phyloP scores from a whole-genome alignment of 345 rosid genomes.

The Psidium friedrichsthalianum region DNA sequence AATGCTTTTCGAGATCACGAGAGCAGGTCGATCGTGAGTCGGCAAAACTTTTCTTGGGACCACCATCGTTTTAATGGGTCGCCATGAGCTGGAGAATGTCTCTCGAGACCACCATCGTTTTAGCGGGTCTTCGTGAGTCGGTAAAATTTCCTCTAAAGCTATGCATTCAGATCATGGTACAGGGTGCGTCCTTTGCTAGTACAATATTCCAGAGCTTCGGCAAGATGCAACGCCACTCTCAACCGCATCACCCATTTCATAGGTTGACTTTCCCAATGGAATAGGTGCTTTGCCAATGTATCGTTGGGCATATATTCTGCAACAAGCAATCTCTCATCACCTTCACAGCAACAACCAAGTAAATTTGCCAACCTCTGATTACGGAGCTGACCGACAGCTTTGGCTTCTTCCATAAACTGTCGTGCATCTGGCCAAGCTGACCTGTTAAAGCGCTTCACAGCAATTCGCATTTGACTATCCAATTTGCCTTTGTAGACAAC shows the following conservation, averaged over 20 bases:
- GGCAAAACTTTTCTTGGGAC: no score
- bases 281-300: slow-evolving; percentile 91
- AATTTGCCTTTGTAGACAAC: slow-evolving; percentile 83
- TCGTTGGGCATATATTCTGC: slow-evolving; percentile 88
- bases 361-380: slow-evolving; percentile 68
- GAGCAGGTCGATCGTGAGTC: no score
- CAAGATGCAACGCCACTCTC: slow-evolving; percentile 86
- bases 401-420: slow-evolving; percentile 91
- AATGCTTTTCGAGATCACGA: no score
- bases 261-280: slow-evolving; percentile 93
- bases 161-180: slow-evolving; percentile 94
- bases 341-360: slow-evolving; percentile 85
- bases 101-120: no score
- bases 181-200: slow-evolving; percentile 70
- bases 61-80: no score
- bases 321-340: slow-evolving; percentile 87
- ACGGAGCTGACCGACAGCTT: slow-evolving; percentile 79
- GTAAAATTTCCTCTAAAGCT: no score
- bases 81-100: no score
- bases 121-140: no score
- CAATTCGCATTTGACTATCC: slow-evolving; percentile 65
- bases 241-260: slow-evolving; percentile 98
- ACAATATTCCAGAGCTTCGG: slow-evolving; percentile 92
- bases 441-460: slow-evolving; percentile 80
- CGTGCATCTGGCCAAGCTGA: slow-evolving; percentile 90